Evolutionary conservation across 2,329 filamentous ascomycete species (phyloP).

Genomic region (Verticillium dahliae): DNA sequence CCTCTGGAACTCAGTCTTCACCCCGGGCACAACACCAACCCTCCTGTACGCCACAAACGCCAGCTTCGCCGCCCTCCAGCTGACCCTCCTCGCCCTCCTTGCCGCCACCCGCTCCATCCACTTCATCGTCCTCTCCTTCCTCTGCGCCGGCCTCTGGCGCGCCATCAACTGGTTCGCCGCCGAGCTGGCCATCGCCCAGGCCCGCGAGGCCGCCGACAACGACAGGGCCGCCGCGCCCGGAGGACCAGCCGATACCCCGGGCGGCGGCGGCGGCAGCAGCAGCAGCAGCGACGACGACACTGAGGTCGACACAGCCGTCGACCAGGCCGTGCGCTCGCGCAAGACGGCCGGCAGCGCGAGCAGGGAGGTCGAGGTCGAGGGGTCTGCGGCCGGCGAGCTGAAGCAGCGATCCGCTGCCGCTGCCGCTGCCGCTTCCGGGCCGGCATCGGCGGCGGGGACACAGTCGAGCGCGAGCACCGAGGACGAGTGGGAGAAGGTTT

Average conservation of each 20-base stretch:
- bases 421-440: constrained; percentile 20
- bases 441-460: constrained; percentile 28
- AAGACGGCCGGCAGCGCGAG: constrained; percentile 17
- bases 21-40: constrained; percentile 79
- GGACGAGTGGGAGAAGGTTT: constrained; percentile 96
- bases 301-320: constrained; percentile 33
- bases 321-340: background rate
- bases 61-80: constrained; percentile 79
- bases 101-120: constrained; percentile 72
- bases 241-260: constrained; percentile 9
- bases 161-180: constrained; percentile 94
- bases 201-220: constrained; percentile 33
- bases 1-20: constrained; percentile 91
- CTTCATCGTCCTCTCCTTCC: constrained; percentile 72
- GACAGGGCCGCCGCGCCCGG: constrained; percentile 15
- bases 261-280: constrained; percentile 19
- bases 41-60: constrained; percentile 85
- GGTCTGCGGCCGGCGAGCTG: constrained; percentile 31
- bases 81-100: constrained; percentile 70
- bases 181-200: constrained; percentile 45
- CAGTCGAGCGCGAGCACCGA: constrained; percentile 70
- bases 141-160: constrained; percentile 82
- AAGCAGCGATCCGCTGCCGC: constrained; percentile 23
- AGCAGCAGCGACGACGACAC: constrained; percentile 39
- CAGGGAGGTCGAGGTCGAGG: constrained; percentile 37